These are phyloP conservation scores for Chaetomium sp. DNA, from an alignment of 2,329 filamentous ascomycete species.

Conservation along the genomic window DNA sequence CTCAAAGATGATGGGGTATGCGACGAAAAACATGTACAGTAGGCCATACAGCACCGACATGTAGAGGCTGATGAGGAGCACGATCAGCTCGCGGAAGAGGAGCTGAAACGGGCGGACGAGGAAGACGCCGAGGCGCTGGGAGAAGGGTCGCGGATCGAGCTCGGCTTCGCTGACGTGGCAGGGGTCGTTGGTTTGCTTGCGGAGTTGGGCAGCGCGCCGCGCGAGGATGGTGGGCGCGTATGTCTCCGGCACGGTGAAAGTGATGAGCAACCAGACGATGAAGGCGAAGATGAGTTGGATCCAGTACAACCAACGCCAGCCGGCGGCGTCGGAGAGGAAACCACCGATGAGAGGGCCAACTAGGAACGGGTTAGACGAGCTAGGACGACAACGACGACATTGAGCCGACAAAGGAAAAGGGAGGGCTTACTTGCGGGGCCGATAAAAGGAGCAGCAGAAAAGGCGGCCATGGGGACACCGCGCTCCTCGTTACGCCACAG, in stretches of 20 bases:
- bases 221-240: conserved; percentile 75
- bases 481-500: conserved; percentile 80
- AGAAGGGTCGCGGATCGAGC: conserved; percentile 63
- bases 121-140: conserved; percentile 66
- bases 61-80: conserved; percentile 76
- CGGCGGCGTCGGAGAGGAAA: conserved; percentile 61
- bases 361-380: conserved; percentile 13
- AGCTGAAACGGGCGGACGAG: conserved; percentile 79
- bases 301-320: conserved; percentile 85
- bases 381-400: conserved; percentile 9
- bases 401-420: background rate
- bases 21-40: conserved; percentile 72
- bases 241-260: conserved; percentile 85
- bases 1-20: conserved; percentile 65
- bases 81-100: conserved; percentile 76
- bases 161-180: conserved; percentile 75
- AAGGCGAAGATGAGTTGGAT: conserved; percentile 72
- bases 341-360: conserved; percentile 71
- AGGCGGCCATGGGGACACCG: conserved; percentile 81
- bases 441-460: conserved; percentile 75
- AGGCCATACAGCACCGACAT: conserved; percentile 76
- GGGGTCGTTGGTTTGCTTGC: conserved; percentile 59
- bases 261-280: conserved; percentile 66
- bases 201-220: conserved; percentile 62
- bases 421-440: conserved; percentile 58